Evolutionary conservation across 352 stramenopile species (phyloP).

Genomic region (Phytophthora melonis): DNA sequence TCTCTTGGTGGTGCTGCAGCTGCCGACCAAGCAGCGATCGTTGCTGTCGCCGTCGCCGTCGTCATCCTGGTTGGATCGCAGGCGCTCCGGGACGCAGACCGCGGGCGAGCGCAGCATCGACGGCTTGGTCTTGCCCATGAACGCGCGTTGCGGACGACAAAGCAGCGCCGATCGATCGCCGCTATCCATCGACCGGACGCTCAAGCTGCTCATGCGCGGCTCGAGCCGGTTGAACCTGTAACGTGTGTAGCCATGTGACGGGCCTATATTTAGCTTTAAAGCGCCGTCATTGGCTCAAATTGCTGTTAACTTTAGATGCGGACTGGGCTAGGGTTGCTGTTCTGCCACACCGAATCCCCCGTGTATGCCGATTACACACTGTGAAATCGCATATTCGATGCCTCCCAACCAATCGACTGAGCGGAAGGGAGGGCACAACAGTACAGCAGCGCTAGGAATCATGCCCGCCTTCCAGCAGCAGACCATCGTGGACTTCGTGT

Average conservation of each 20-base stretch:
- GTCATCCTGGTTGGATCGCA: slow-evolving; percentile 38
- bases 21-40: slow-evolving; percentile 1
- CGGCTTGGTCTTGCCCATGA: slow-evolving; percentile 23
- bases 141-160: slow-evolving; percentile 5
- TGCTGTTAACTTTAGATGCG: slow-evolving; percentile 1
- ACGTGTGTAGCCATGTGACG: slow-evolving; percentile 38
- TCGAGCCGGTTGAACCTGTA: slow-evolving; percentile 15
- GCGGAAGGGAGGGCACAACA: slow-evolving; percentile 14
- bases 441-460: slow-evolving; percentile 29
- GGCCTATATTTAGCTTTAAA: slow-evolving; percentile 19
- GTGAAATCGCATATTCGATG: slow-evolving; percentile 31
- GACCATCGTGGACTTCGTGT: slow-evolving; percentile 72
- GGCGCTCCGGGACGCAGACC: slow-evolving; percentile 4
- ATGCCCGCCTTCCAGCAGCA: slow-evolving; percentile 77
- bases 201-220: slow-evolving; percentile 2
- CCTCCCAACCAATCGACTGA: slow-evolving; percentile 35
- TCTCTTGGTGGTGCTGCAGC: slow-evolving; percentile 1
- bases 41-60: slow-evolving; percentile 1
- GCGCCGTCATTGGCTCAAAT: slow-evolving; percentile 18
- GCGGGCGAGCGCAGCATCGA: slow-evolving; percentile 7
- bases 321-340: background rate
- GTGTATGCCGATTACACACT: slow-evolving; percentile 4
- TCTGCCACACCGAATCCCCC: slow-evolving; percentile 2
- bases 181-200: slow-evolving; percentile 29
- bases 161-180: slow-evolving; percentile 15